phyloP scores from a whole-genome alignment of 176 grass and related monocot genomes.

The Carex littledalei region DNA sequence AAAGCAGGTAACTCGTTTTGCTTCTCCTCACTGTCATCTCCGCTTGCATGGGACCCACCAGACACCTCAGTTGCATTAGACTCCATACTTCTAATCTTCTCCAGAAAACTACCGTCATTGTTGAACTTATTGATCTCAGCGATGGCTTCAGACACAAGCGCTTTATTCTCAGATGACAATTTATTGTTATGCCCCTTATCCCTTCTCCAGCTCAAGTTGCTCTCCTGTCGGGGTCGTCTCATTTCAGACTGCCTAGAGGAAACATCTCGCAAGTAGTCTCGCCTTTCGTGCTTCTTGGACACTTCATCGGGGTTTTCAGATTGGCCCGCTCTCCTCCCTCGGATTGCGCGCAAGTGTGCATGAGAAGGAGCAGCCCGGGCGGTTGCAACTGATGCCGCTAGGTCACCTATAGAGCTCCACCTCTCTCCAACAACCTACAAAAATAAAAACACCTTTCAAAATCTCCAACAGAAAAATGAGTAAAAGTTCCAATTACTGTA shows the following conservation, averaged over 20 bases:
- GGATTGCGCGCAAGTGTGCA: constrained; percentile 81
- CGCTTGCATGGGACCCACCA: constrained; percentile 6
- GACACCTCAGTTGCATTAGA: constrained; percentile 33
- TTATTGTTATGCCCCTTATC: constrained; percentile 35
- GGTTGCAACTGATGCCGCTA: constrained; percentile 64
- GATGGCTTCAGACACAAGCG: constrained; percentile 59
- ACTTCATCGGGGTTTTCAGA: constrained; percentile 34
- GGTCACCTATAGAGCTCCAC: constrained; percentile 66
- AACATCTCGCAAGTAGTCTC: constrained; percentile 58
- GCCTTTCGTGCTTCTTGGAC: constrained; percentile 24
- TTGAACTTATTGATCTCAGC: constrained; percentile 67
- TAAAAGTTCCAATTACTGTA: background rate
- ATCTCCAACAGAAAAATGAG: background rate
- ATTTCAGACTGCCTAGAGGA: constrained; percentile 67
- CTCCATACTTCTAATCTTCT: constrained; percentile 39
- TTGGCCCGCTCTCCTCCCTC: constrained; percentile 55
- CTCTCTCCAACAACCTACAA: constrained; percentile 74
- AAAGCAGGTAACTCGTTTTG: constrained; percentile 30
- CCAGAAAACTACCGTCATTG: constrained; percentile 89
- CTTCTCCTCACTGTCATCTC: constrained; percentile 21
- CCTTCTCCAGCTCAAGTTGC: constrained; percentile 59
- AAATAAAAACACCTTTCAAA: constrained; percentile 10
- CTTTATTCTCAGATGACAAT: constrained; percentile 63
- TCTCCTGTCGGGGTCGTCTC: constrained; percentile 73
- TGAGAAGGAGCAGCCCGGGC: constrained; percentile 48